Conservation (phyloP, 2,329 filamentous ascomycete species). For the Fusarium sp. region DNA sequence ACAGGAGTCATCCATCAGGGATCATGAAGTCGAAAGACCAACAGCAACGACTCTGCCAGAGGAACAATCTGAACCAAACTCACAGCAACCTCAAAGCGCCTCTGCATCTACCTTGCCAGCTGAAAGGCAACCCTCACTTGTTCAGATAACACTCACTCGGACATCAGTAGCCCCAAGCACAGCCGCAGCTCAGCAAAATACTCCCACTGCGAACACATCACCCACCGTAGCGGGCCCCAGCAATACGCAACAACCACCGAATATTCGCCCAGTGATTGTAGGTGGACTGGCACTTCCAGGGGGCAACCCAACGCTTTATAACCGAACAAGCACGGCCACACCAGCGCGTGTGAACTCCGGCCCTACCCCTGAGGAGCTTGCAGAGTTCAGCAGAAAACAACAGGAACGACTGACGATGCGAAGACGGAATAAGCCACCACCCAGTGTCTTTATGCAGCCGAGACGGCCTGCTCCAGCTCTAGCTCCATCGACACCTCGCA, state of each 20-base stretch:
- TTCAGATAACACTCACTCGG: background rate
- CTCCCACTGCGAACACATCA: background rate
- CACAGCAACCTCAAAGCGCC: background rate
- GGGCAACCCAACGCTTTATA: conserved; percentile 1
- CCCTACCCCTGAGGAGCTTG: background rate
- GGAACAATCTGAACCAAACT: background rate
- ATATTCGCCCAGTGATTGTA: background rate
- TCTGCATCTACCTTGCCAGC: background rate
- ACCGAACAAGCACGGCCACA: background rate
- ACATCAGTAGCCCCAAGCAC: background rate
- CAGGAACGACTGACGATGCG: background rate
- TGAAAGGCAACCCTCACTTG: background rate
- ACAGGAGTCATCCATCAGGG: background rate
- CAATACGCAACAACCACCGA: background rate
- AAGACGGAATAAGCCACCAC: background rate
- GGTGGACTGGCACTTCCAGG: conserved; percentile 21
- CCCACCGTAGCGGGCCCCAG: background rate
- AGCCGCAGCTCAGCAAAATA: background rate
- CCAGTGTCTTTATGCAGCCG: background rate
- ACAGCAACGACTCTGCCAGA: background rate
- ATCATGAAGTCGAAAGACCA: background rate
- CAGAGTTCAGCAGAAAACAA: background rate
- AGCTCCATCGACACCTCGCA: background rate
- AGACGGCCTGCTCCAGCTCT: background rate
- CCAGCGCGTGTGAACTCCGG: background rate